A percentile compares a stretch with the other conserved stretches of the same genome.
Evolutionary conservation across 495 filamentous ascomycete genomes (phyloP).

Genomic region (Penicillium coffeae): DNA sequence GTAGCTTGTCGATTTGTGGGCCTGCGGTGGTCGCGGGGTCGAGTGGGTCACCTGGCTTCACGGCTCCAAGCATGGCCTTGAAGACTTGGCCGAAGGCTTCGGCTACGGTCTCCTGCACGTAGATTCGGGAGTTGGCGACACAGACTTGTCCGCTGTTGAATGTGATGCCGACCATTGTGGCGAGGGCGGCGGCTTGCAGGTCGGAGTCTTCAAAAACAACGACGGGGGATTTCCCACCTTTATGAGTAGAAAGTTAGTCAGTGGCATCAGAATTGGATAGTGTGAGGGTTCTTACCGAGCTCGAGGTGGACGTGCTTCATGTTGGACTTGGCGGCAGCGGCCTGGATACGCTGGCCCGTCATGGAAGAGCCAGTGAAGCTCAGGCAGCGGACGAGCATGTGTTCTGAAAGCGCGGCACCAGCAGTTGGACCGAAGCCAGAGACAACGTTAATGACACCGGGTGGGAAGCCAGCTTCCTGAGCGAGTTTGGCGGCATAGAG

Average conservation of each 20-base stretch:
- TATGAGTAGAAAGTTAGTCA: neutral
- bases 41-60: slow-evolving; percentile 74
- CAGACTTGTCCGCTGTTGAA: slow-evolving; percentile 86
- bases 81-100: slow-evolving; percentile 71
- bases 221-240: slow-evolving; percentile 77
- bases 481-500: slow-evolving; percentile 70
- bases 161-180: slow-evolving; percentile 68
- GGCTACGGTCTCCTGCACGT: slow-evolving; percentile 77
- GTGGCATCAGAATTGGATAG: neutral
- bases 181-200: slow-evolving; percentile 75
- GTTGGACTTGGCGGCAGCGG: slow-evolving; percentile 70
- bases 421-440: slow-evolving; percentile 50
- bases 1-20: slow-evolving; percentile 77
- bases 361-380: slow-evolving; percentile 85
- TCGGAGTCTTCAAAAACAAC: slow-evolving; percentile 88
- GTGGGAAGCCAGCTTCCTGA: slow-evolving; percentile 53
- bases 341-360: slow-evolving; percentile 84
- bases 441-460: slow-evolving; percentile 53
- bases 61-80: slow-evolving; percentile 60
- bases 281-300: slow-evolving; percentile 44
- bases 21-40: slow-evolving; percentile 69
- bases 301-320: slow-evolving; percentile 93
- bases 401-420: slow-evolving; percentile 47
- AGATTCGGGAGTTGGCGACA: slow-evolving; percentile 80
- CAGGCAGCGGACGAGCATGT: slow-evolving; percentile 72